Evolutionary conservation across 768 basidiomycete species (phyloP).

Genomic region (Hortiboletus campestris): DNA sequence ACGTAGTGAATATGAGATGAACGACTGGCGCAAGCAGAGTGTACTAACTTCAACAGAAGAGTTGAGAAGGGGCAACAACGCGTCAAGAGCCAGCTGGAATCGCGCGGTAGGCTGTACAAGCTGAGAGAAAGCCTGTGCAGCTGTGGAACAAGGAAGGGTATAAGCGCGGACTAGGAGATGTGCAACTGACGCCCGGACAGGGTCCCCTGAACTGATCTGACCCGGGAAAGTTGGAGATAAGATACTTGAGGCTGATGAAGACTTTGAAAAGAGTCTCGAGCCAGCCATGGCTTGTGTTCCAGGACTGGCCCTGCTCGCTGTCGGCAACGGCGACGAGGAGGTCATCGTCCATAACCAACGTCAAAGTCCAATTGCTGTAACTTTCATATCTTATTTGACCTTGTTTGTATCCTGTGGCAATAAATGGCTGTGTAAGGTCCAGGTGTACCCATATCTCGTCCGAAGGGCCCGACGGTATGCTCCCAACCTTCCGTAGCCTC

Average conservation of each 20-base stretch:
- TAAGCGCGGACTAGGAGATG: slow-evolving; percentile 67
- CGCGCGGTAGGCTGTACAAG: slow-evolving; percentile 73
- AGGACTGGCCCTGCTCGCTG: slow-evolving; percentile 32
- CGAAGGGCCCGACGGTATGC: not conserved
- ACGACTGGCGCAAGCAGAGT: slow-evolving; percentile 7
- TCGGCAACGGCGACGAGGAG: slow-evolving; percentile 32
- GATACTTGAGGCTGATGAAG: slow-evolving; percentile 33
- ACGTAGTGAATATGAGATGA: slow-evolving; percentile 16
- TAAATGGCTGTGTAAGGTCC: slow-evolving; percentile 3
- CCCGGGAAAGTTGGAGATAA: slow-evolving; percentile 32
- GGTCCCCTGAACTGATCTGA: slow-evolving; percentile 37
- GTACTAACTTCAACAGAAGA: slow-evolving; percentile 53
- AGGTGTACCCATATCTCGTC: not conserved
- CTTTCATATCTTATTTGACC: slow-evolving; percentile 10
- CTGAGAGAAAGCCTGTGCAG: slow-evolving; percentile 70
- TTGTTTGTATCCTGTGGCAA: slow-evolving; percentile 26
- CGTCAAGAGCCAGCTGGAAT: slow-evolving; percentile 83
- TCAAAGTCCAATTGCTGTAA: not conserved
- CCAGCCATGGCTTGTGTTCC: slow-evolving; percentile 25
- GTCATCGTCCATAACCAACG: slow-evolving; percentile 32
- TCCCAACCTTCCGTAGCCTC: not conserved
- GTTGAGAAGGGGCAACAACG: slow-evolving; percentile 70
- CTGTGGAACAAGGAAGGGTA: slow-evolving; percentile 72
- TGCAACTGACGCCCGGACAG: slow-evolving; percentile 60
- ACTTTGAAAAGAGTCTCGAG: slow-evolving; percentile 33